Evolutionary conservation across 768 basidiomycete species (phyloP), one percentile per base, ranked within the genome.

Genomic region (Hortiboletus campestris): DNA sequence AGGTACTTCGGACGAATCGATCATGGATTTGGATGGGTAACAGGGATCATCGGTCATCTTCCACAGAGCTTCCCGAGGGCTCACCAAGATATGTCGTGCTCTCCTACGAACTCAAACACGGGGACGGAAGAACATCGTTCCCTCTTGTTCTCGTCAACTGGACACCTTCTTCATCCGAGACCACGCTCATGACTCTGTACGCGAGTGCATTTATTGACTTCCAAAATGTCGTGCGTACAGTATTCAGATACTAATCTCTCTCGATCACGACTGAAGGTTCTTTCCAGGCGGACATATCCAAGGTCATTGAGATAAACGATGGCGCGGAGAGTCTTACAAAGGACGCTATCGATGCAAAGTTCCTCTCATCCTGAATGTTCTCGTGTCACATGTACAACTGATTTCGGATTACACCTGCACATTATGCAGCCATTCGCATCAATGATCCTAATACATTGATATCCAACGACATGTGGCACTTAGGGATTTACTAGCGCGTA

Each of bases 101-200:
- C 44, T 93, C 90, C 11, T 88, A 94, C 64, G 89, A 90, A 65
- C 80, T 94, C 35, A 78, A 79, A 49, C 91, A 95, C 69, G 68
- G 68, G 10, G 94, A 96, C 64, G 94, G 93, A 4, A 79, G 94
- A 45, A 89, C 79, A 56, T 94, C 91, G 1, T 91, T 86, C 62
- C 94, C 94, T 2, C 76, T 97, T 12, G 84, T 91, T 13, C 78
- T 96, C 45, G 75, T 97, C 70, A 94, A 95, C 75, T 97, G 94
- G 94, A 82, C 84, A 25, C 94, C 93, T 17, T 79, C 75, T 4
- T 79, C 85, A 9, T 86, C 85, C 63, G 92, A 94, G 68, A 92
- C 82, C 31, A 80, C 84, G 28, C 75, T 91, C 62, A 75, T 83
- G 55, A 91, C 92, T 6, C 77, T 96, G 6, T 90, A 97, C 63